Conservation (phyloP, 1,139 yeast genomes). For the Geotrichum klebahnii region DNA sequence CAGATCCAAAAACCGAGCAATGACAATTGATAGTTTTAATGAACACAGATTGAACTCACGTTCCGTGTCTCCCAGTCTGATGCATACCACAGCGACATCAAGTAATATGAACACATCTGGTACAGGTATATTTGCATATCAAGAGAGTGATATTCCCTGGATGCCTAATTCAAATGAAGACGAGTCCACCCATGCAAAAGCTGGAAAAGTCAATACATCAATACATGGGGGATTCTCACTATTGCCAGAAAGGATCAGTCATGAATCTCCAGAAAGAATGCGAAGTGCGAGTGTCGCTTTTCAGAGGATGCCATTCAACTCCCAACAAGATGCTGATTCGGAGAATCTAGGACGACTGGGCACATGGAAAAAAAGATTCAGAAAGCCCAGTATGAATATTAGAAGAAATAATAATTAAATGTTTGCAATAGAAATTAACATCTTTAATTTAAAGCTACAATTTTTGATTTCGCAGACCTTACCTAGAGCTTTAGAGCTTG, state of each 20-base stretch:
- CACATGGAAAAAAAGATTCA: background rate
- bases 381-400: slow-evolving; percentile 11
- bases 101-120: too few relatives aligned
- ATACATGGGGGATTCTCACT: background rate
- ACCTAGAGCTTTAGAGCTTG: background rate
- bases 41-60: too few relatives aligned
- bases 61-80: background rate
- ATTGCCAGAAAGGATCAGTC: background rate
- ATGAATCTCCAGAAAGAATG: background rate
- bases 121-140: background rate
- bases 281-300: background rate
- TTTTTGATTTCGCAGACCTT: too few relatives aligned
- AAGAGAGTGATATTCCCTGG: slow-evolving; percentile 1
- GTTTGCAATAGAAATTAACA: background rate
- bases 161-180: background rate
- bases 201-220: background rate
- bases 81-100: background rate
- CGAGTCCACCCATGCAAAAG: background rate
- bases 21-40: background rate
- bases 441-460: background rate
- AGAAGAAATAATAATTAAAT: slow-evolving; percentile 3
- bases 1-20: background rate
- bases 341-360: background rate
- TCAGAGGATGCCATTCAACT: background rate
- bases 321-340: background rate